Percentiles rank a stretch among this genome's conserved stretches.
These are phyloP conservation scores for Cyclotella atomus DNA, from an alignment of 108 stramenopile genomes.

Conservation along the genomic window DNA sequence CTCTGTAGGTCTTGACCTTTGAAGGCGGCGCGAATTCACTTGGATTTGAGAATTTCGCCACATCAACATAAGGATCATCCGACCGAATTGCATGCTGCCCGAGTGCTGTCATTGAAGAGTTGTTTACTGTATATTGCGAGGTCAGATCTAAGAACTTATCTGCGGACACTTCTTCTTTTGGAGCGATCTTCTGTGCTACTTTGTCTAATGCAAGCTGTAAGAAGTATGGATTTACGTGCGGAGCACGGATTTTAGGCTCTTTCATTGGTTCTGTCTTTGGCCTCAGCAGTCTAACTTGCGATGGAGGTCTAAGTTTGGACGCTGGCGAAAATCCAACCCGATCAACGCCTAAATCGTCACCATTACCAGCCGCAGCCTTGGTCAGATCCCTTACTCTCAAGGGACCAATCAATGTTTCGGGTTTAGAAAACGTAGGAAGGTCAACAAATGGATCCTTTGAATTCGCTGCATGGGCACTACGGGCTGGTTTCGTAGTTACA, in stretches of 20 bases:
- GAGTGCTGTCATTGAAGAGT: neutral
- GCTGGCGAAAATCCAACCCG: neutral
- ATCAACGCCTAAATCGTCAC: conserved; percentile 1
- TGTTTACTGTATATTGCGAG: conserved; percentile 2
- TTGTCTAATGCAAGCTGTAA: neutral
- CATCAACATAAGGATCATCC: conserved; percentile 1
- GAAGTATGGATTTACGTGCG: neutral
- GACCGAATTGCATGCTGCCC: neutral
- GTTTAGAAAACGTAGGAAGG: neutral
- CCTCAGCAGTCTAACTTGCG: neutral
- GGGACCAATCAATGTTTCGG: neutral
- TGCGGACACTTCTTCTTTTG: neutral
- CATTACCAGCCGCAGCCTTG: neutral
- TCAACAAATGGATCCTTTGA: conserved; percentile 1
- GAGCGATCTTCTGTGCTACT: neutral
- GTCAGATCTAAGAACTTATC: conserved; percentile 8
- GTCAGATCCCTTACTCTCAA: conserved; percentile 1
- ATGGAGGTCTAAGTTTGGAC: conserved; percentile 1
- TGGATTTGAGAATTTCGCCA: neutral
- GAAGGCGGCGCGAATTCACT: neutral
- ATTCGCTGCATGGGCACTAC: neutral
- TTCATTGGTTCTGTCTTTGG: neutral
- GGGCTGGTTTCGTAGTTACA: neutral
- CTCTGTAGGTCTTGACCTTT: neutral
- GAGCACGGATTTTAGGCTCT: neutral